phyloP scores from a whole-genome alignment of 768 basidiomycete genomes.

The Symmetrospora coprosmae region DNA sequence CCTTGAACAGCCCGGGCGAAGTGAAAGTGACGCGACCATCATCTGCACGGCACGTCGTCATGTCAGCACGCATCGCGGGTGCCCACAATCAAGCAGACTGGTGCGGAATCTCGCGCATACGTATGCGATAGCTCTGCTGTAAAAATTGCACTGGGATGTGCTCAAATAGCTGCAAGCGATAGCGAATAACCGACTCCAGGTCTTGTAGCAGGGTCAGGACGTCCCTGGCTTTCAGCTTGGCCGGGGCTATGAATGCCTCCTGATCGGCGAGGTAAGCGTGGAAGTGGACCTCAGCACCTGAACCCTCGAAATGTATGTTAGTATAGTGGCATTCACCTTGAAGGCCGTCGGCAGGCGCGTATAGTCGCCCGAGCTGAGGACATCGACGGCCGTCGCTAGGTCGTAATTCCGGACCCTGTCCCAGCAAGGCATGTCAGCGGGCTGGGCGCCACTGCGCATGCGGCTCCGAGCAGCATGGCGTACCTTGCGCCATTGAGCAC shows the following conservation, averaged over 20 bases:
- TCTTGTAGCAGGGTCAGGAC: constrained; percentile 10
- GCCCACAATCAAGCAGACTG: too few species aligned
- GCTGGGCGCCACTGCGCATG: background rate
- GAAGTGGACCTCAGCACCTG: background rate
- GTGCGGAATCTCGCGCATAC: too few species aligned
- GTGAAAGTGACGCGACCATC: constrained; percentile 68
- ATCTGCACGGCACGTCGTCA: constrained; percentile 43
- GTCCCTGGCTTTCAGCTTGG: background rate
- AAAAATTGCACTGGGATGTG: constrained; percentile 2
- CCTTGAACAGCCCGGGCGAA: constrained; percentile 57
- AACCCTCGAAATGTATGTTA: too few species aligned
- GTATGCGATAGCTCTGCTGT: background rate
- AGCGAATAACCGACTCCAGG: constrained; percentile 13
- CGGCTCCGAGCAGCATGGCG: constrained; percentile 25
- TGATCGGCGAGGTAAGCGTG: background rate
- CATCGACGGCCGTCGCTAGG: constrained; percentile 74
- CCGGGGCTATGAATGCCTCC: background rate
- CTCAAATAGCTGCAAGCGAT: constrained; percentile 25
- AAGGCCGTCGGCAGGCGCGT: constrained; percentile 63
- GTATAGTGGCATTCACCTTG: constrained; percentile 48
- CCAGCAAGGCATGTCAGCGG: too few species aligned
- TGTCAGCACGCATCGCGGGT: too few species aligned
- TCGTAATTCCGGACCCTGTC: constrained; percentile 80
- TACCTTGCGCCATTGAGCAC: constrained; percentile 65
- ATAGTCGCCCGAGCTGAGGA: constrained; percentile 75